Evolutionary conservation across 495 filamentous ascomycete genomes (phyloP), one percentile per base, ranked within the genome.

Genomic region (Astrothelium subdiscretum): DNA sequence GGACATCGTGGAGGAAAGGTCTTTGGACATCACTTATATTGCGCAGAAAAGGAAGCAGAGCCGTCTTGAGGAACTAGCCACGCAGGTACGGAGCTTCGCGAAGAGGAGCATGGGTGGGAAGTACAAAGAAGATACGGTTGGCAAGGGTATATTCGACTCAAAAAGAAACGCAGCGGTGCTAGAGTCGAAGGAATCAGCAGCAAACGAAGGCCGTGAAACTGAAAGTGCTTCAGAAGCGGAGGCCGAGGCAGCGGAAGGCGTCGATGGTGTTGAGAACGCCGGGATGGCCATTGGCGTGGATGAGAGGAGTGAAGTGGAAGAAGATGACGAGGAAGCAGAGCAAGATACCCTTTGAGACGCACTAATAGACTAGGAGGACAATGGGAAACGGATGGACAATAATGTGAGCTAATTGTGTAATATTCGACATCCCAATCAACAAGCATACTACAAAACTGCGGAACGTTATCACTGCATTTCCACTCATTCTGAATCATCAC

Each of bases 51-150:
- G 52, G 31, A 29, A 52, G 42, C n/a, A 27, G 29, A 20, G 29
- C 51, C 48, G 48, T 15, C 38, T 64, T n/a, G 35, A 31, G 29
- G 38, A 59, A 32, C 43, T 64, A 26, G 27, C 57, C 1, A 44
- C 59, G 11, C 26, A 64, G 22, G 58, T 64, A 24, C 24, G 27
- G 11, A 35, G 6, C 11, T 59, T 15, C 54, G 32, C 24, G 26
- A 29, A 31, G 58, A 51, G 32, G n/a, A 40, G 20, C 42, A 43
- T 31, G 59, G 51, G 20, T 11, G 24, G 59, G 31, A 62, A 32
- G 13, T 61, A 26, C 11, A 10, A 5, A 15, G 52, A 64, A 57
- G 58, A 20, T 20, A 38, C 52, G 3, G 26, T 32, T n/a, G 58
- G 22, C 13, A 44, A 48, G 58, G 59, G 52, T 3, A 20, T 62